Conservation (phyloP, 2,329 filamentous ascomycete genomes). For the Drechslerella coelobrocha region DNA sequence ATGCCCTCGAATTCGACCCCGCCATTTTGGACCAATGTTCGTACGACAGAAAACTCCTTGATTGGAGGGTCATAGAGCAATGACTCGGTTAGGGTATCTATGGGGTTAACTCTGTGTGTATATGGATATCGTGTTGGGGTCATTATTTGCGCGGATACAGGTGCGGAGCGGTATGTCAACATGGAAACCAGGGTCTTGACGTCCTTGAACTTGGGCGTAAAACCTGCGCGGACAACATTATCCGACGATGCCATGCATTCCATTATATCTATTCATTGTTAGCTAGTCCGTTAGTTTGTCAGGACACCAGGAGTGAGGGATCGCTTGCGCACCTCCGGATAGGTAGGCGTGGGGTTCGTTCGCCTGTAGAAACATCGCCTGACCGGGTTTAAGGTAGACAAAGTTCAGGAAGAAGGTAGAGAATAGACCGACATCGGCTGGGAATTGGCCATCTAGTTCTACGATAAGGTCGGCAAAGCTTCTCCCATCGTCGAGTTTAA, state of each 20-base stretch:
- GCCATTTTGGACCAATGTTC: conserved; percentile 74
- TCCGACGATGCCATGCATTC: conserved; percentile 99
- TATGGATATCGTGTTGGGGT: conserved; percentile 77
- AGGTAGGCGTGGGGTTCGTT: conserved; percentile 98
- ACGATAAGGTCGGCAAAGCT: conserved; percentile 76
- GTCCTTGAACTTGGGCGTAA: conserved; percentile 99
- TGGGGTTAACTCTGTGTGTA: conserved; percentile 80
- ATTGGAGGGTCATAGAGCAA: conserved; percentile 93
- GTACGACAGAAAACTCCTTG: conserved; percentile 90
- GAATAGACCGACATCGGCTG: conserved; percentile 87
- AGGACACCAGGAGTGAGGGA: no score
- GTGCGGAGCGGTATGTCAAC: conserved; percentile 94
- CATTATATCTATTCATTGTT: conserved; percentile 74
- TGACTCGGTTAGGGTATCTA: conserved; percentile 66
- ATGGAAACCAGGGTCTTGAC: conserved; percentile 85
- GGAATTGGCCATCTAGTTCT: conserved; percentile 82
- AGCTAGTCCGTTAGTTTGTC: conserved; percentile 7
- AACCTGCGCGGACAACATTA: conserved; percentile 95
- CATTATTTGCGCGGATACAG: conserved; percentile 96
- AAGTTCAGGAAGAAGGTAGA: conserved; percentile 98
- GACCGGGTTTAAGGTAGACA: conserved; percentile 82
- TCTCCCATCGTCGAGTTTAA: conserved; percentile 59
- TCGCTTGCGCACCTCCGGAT: conserved; percentile 64
- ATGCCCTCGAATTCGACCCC: conserved; percentile 87
- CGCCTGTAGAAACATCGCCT: conserved; percentile 93